Evolutionary conservation across 495 filamentous ascomycete genomes (phyloP).

Genomic region (Pseudoneurospora amorphoporcata): DNA sequence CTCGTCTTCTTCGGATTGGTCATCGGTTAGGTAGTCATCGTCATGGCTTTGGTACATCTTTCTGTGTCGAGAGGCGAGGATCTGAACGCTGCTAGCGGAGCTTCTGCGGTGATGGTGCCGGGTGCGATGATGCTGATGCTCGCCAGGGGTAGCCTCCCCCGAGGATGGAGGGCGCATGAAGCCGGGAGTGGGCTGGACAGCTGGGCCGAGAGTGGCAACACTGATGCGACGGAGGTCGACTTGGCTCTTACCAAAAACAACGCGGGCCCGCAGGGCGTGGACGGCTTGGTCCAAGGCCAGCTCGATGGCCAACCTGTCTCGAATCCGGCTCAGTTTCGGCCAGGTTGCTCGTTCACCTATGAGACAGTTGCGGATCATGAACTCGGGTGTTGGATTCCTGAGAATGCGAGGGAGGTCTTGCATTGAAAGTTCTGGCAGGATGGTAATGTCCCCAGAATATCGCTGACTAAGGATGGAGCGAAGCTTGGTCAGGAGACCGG

Average conservation of each 20-base stretch:
- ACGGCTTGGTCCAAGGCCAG: slow-evolving; percentile 77
- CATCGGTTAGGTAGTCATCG: slow-evolving; percentile 18
- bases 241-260: slow-evolving; percentile 71
- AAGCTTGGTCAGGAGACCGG: slow-evolving; percentile 67
- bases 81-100: slow-evolving; percentile 20
- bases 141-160: slow-evolving; percentile 3
- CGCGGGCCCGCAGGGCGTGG: slow-evolving; percentile 58
- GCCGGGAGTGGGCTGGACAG: not conserved
- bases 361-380: slow-evolving; percentile 68
- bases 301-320: slow-evolving; percentile 79
- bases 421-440: slow-evolving; percentile 69
- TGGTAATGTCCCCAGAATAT: slow-evolving; percentile 94
- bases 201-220: not conserved
- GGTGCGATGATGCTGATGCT: not conserved
- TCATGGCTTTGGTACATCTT: slow-evolving; percentile 10
- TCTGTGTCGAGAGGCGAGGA: slow-evolving; percentile 15
- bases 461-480: slow-evolving; percentile 77
- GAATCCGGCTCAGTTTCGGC: slow-evolving; percentile 73
- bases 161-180: slow-evolving; percentile 3
- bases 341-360: slow-evolving; percentile 80
- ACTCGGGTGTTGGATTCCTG: slow-evolving; percentile 80
- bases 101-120: slow-evolving; percentile 9
- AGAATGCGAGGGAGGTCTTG: slow-evolving; percentile 67
- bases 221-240: slow-evolving; percentile 45
- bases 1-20: slow-evolving; percentile 33